Base-by-base conservation (phyloP, 768 basidiomycete species). In the Trametes cubensis region DNA sequence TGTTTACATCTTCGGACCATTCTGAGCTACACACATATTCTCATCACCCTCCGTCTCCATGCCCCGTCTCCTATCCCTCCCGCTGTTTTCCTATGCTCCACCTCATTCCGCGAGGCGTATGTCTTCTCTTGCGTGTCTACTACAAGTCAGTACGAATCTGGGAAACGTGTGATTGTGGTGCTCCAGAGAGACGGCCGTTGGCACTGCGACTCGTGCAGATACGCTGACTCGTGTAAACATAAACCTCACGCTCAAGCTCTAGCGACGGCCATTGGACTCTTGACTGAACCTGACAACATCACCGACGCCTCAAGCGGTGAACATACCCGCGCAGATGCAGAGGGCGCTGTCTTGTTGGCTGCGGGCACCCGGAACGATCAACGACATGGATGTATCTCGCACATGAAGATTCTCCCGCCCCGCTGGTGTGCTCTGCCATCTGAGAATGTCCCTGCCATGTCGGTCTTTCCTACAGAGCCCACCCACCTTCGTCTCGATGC, bases 81-180 rank as follows among this genome's bases (percentile, higher is more conserved):
- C 38, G 58, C 58, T 17, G 51, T 60, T 1, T 53, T 45, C 13
- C 42, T 60, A 5, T 23, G 21, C 10, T 0, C 41, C 3, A 60
- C 58, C 15, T 20, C 51, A 13, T 60, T 60, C 25, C 14, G 21
- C 13, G 51, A 60, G 34, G 20, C 15, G 20, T 38, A 60, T 21
- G 30, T 60, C 2, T 60, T 38, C 34, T 60, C 58, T 45, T 60
- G 58, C 30, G 51, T 60, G 6, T 51, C 58, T 8, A 21, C 58
- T 1, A 30, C 30, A 2, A 44, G 51, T 4, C 18, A 15, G 21
- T 60, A 53, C 18, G 51, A 53, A 18, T 52, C 50, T 5, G 51
- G 58, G 2, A 60, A 60, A 34, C 58, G 58, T 20, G 58, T 60
- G 6, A 60, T 60, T 17, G 58, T 60, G 13, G n/a, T 51, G 14